Base-by-base conservation (phyloP, 345 rosid genomes). In the Carallia pectinifolia region DNA sequence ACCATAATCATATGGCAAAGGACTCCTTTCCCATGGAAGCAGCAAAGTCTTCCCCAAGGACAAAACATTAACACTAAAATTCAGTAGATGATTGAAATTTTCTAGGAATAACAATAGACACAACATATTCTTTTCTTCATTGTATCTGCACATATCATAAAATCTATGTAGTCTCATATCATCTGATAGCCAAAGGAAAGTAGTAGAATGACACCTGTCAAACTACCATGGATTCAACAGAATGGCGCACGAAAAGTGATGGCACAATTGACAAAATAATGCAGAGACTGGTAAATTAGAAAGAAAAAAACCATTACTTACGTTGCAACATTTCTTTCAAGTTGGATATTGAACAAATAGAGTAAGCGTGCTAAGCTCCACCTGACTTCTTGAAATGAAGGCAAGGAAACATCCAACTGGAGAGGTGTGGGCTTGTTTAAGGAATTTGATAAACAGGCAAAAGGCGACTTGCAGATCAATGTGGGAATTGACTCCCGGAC, bases 241-340 rank as follows among this genome's bases (percentile, higher is more conserved):
- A 44, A 3, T 12, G 50, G 50, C 50, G 12, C 1, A 44, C 12
- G 50, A 44, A 44, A 44, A 44, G 16, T 44, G 48, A 40, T 15
- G 13, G 16, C 12, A 44, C 37, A 58, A 58, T 47, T 27, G 39
- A 54, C 61, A 39, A 18, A 56, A 56, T n/a, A 48, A 30, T 72
- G 37, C 47, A 31, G 19, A 61, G 36, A 56, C 27, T 17, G 31
- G 7, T 31, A 53, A 50, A 27, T 33, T 7, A 70, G 69, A 58
- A 81, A 52, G 39, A 60, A 31, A 48, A 58, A 67, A 34, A 55
- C n/a, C 34, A n/a, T 64, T 29, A 83, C 98, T 83, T 86, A 94
- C 98, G 88, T 87, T 75, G 91, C 91, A 70, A 94, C 83, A 81
- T 94, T 94, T 82, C 88, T 86, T 87, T 94, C 98, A 31, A 94